A percentile compares a stretch with the other conserved stretches of the same genome.
These are phyloP conservation scores for Chalaropsis thielavioides DNA, from an alignment of 2,329 filamentous ascomycete species.

Conservation along the genomic window DNA sequence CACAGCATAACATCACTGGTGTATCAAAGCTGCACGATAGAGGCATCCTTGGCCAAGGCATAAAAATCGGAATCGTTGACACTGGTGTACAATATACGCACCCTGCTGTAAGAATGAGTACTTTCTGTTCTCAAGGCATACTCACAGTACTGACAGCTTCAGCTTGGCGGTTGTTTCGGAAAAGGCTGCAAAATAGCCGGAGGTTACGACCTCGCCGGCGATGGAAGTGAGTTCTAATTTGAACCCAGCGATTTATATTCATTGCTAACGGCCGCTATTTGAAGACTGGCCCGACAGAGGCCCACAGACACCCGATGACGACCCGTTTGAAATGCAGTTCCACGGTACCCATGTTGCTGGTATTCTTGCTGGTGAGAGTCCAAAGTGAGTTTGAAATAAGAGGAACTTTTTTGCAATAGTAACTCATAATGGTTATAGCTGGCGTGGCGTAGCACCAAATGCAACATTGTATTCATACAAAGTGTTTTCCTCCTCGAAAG, in stretches of 20 bases:
- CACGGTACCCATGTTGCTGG: slow-evolving; percentile 28
- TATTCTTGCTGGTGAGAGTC: slow-evolving; percentile 20
- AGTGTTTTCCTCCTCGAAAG: slow-evolving; percentile 33
- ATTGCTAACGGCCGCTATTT: background rate
- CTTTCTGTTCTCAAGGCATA: background rate
- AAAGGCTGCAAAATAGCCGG: slow-evolving; percentile 28
- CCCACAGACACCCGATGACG: slow-evolving; percentile 23
- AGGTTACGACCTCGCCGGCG: slow-evolving; percentile 28
- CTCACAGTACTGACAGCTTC: background rate
- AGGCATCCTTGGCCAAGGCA: slow-evolving; percentile 28
- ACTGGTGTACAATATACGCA: slow-evolving; percentile 30
- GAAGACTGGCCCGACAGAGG: slow-evolving; percentile 21
- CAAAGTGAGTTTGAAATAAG: slow-evolving; percentile 29
- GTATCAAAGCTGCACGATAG: slow-evolving; percentile 27
- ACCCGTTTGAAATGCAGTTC: slow-evolving; percentile 35
- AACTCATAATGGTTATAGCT: background rate
- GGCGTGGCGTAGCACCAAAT: slow-evolving; percentile 21
- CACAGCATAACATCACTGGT: slow-evolving; percentile 29
- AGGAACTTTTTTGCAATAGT: slow-evolving; percentile 21
- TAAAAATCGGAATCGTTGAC: slow-evolving; percentile 28
- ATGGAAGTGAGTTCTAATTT: slow-evolving; percentile 11
- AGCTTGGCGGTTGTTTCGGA: slow-evolving; percentile 30
- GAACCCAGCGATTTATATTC: background rate
- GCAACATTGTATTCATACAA: slow-evolving; percentile 19
- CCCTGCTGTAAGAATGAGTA: slow-evolving; percentile 12